These are phyloP conservation scores for Fusarium robinianum DNA, from an alignment of 2,329 filamentous ascomycete genomes.

Conservation along the genomic window DNA sequence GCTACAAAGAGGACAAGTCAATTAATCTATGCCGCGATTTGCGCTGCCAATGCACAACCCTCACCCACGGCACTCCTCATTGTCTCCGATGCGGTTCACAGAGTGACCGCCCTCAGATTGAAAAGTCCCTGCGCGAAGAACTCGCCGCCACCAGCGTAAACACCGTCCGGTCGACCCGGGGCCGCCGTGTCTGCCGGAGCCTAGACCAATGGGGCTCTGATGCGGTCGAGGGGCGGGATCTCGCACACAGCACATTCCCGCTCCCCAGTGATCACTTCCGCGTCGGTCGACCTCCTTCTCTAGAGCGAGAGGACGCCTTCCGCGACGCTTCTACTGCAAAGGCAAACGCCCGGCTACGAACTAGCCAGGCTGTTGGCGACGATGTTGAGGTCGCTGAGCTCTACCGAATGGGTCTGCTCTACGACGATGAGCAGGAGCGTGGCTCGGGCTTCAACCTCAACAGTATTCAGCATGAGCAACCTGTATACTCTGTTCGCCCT, in stretches of 20 bases:
- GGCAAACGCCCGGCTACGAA: conserved; percentile 35
- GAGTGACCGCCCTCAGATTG: conserved; percentile 26
- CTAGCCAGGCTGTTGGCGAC: conserved; percentile 32
- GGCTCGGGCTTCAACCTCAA: conserved; percentile 45
- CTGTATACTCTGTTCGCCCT: conserved; percentile 45
- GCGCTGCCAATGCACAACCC: conserved; percentile 28
- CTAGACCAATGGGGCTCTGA: conserved; percentile 24
- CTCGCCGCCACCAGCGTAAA: conserved; percentile 3
- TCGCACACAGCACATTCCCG: conserved; percentile 43
- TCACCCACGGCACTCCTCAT: conserved; percentile 1
- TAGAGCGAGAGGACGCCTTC: conserved; percentile 55
- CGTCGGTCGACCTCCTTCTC: conserved; percentile 45
- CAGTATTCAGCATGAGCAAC: conserved; percentile 45
- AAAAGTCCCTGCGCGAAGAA: conserved; percentile 27
- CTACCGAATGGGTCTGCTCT: conserved; percentile 51
- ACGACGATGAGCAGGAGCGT: conserved; percentile 47
- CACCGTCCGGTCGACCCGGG: no score
- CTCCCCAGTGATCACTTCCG: conserved; percentile 44
- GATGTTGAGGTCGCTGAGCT: conserved; percentile 47
- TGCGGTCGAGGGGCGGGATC: conserved; percentile 41
- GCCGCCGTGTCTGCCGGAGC: conserved; percentile 23
- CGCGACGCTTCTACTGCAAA: conserved; percentile 47
- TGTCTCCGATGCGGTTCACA: conserved; percentile 25
- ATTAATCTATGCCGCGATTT: conserved; percentile 29
- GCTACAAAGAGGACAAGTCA: conserved; percentile 30